A percentile compares a stretch with the other conserved stretches of the same genome.
Evolutionary conservation across 2,329 filamentous ascomycete genomes (phyloP).

Genomic region (Ceratocystis destructans): DNA sequence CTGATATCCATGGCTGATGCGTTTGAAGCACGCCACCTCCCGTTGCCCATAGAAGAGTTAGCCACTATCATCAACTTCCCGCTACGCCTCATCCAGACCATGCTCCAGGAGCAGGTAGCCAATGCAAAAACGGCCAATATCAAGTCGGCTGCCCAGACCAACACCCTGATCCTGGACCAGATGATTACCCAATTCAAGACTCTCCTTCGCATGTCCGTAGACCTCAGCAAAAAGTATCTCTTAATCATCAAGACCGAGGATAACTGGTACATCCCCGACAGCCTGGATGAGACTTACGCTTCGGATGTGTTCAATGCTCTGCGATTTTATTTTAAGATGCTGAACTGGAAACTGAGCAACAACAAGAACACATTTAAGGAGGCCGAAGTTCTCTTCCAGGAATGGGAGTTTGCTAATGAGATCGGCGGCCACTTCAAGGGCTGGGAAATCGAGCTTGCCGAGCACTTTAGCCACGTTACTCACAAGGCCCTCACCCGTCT

Average conservation of each 20-base stretch:
- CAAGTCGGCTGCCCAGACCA: constrained; percentile 87
- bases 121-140: constrained; percentile 79
- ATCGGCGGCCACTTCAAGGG: constrained; percentile 83
- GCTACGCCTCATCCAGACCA: constrained; percentile 87
- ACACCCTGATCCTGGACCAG: constrained; percentile 87
- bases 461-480: constrained; percentile 90
- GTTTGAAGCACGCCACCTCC: constrained; percentile 79
- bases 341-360: constrained; percentile 93
- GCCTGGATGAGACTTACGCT: constrained; percentile 94
- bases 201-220: constrained; percentile 75
- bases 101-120: constrained; percentile 78
- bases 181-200: constrained; percentile 97
- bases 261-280: constrained; percentile 90
- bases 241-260: constrained; percentile 72
- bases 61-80: constrained; percentile 95
- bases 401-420: constrained; percentile 95
- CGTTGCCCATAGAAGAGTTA: constrained; percentile 91
- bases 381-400: constrained; percentile 89
- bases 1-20: constrained; percentile 73
- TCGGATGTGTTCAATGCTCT: constrained; percentile 80
- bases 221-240: constrained; percentile 81
- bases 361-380: constrained; percentile 99
- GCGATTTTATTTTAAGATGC: constrained; percentile 96
- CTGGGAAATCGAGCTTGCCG: constrained; percentile 90
- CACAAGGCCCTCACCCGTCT: constrained; percentile 83